Base-by-base conservation (phyloP, 2,329 filamentous ascomycete species). In the Paracorniculantispora psalliotae region DNA sequence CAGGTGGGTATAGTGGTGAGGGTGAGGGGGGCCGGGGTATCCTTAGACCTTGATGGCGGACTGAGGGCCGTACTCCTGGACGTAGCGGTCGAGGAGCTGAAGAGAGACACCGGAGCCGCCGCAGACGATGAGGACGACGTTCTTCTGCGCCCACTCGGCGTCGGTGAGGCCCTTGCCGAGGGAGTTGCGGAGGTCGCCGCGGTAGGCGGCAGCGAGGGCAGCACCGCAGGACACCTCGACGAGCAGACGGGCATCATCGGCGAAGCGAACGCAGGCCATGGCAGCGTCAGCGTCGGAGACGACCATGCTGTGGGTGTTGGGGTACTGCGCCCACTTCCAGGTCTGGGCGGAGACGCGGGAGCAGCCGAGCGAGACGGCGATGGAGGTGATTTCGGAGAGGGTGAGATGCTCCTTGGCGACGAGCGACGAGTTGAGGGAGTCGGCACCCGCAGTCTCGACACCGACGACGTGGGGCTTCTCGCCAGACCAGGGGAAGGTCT, bases 221-320 rank as follows among this genome's bases (percentile, higher is more conserved):
- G 93, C 91, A 1, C 92, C 92, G 70, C 93, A 97, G 0, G 92
- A 86, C 37, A 88, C 78, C 76, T 97, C 93, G 3, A 96, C 90
- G 59, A 96, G 77, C 59, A 93, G 75, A 26, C 89, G 78, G 66
- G 92, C 90, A 61, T 96, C 91, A 64, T 97, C 89, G 10, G 90
- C 87, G 62, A 97, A 86, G 25, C 84, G 79, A 67, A 88, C 85
- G 57, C 88, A 89, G 2, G 87, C 92, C 73, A 87, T 83, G 21
- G 90, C 91, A 0, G 93, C 92, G 67, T 94, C 90, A 3, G 85
- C 86, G 53, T 77, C 74, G 4, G 68, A 67, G 25, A 77, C 72
- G 53, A 75, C 71, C 8, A 73, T 59, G 62, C 73, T 75, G 61
- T 69, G 66, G 26, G 70, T 66, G 48, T 73, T 71, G 23, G 77